Percentiles rank a stretch among this genome's conserved stretches.
Conservation (phyloP, 2,329 filamentous ascomycete species). For the Dothiorella sarmentorum region DNA sequence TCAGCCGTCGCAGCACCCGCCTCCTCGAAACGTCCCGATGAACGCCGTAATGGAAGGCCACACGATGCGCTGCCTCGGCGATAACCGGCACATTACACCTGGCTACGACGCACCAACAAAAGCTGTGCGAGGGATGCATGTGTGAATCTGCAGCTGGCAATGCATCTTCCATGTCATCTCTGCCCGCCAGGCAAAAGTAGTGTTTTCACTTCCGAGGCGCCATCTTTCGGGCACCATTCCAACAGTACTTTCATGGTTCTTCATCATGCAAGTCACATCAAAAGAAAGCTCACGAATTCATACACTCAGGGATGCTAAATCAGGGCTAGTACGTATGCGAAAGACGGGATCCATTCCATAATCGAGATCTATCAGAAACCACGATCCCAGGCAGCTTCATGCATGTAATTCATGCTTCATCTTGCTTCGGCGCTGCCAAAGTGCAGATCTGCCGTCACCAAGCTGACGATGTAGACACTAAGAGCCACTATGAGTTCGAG, state of each 20-base stretch:
- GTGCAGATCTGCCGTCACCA: conserved; percentile 16
- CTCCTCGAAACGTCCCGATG: background rate
- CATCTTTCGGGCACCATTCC: background rate
- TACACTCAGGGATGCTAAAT: background rate
- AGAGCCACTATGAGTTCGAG: conserved; percentile 16
- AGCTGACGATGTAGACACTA: conserved; percentile 16
- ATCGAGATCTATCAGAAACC: background rate
- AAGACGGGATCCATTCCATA: background rate
- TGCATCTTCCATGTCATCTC: background rate
- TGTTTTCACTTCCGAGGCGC: no score
- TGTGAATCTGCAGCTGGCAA: conserved; percentile 3
- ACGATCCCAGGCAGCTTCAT: background rate
- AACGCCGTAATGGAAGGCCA: background rate
- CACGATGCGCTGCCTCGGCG: background rate
- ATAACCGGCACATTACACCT: background rate
- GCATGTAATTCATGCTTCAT: conserved; percentile 3
- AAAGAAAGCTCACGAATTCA: background rate
- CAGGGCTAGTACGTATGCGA: background rate
- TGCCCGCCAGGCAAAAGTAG: no score
- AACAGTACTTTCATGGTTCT: background rate
- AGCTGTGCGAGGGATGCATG: conserved; percentile 3
- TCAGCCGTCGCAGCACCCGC: background rate
- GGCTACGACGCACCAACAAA: conserved; percentile 4
- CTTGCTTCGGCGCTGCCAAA: conserved; percentile 11
- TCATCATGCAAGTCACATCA: background rate